Evolutionary conservation across 495 filamentous ascomycete genomes (phyloP).

Genomic region (Aspergillus funiculosus): DNA sequence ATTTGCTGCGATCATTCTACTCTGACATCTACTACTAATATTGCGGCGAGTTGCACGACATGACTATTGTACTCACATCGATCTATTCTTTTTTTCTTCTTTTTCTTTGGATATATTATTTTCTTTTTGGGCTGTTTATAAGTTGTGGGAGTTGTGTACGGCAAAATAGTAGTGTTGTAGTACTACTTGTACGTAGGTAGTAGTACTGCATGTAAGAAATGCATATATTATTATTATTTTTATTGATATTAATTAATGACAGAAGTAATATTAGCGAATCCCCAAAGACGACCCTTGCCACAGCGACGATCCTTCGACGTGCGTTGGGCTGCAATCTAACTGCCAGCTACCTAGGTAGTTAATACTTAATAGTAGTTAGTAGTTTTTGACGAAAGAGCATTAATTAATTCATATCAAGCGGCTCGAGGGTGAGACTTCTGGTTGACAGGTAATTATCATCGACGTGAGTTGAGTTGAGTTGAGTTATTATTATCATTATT

Average conservation of each 20-base stretch:
- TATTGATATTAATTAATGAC: background rate
- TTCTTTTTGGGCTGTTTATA: slow-evolving; percentile 1
- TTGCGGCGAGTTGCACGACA: background rate
- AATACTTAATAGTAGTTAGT: too few species aligned
- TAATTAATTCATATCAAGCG: too few species aligned
- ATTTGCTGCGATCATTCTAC: background rate
- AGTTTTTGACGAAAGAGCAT: too few species aligned
- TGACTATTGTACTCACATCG: slow-evolving; percentile 5
- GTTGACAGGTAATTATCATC: too few species aligned
- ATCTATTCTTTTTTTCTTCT: background rate
- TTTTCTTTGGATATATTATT: slow-evolving; percentile 10
- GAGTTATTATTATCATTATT: too few species aligned
- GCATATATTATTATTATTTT: background rate
- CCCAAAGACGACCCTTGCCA: slow-evolving; percentile 9
- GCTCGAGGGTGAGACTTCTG: too few species aligned
- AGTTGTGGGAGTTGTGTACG: too few species aligned
- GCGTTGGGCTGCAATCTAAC: background rate
- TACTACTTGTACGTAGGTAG: background rate
- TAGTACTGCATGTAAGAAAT: background rate
- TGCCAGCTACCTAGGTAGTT: too few species aligned
- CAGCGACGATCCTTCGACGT: slow-evolving; percentile 6
- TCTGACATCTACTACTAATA: background rate
- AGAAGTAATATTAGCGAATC: too few species aligned
- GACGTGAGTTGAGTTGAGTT: too few species aligned
- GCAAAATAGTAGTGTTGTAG: too few species aligned